phyloP scores from a whole-genome alignment of 805 yeast genomes.

The Candida michaelii region DNA sequence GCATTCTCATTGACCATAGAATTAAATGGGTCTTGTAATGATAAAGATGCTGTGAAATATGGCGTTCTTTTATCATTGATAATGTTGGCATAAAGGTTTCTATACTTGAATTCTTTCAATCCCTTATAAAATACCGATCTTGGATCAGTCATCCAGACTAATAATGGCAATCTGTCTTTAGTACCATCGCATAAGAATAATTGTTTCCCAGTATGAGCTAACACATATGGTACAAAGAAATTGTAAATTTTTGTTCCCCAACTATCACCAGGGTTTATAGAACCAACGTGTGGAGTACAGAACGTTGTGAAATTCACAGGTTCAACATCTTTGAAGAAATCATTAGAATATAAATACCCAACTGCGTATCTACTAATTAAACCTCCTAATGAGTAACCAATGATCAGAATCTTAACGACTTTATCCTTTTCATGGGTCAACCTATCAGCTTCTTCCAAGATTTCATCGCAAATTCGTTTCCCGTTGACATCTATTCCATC shows the following conservation, averaged over 20 bases:
- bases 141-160: constrained; percentile 64
- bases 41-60: constrained; percentile 80
- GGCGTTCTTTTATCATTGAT: constrained; percentile 78
- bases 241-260: constrained; percentile 49
- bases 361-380: constrained; percentile 40
- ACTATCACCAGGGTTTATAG: constrained; percentile 48
- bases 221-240: constrained; percentile 56
- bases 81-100: constrained; percentile 69
- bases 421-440: constrained; percentile 13
- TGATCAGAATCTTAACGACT: constrained; percentile 36
- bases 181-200: constrained; percentile 48
- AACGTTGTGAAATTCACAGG: constrained; percentile 58
- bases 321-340: constrained; percentile 50
- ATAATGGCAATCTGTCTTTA: constrained; percentile 45
- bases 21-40: constrained; percentile 58
- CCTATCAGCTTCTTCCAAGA: constrained; percentile 27
- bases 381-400: constrained; percentile 46
- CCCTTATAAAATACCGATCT: constrained; percentile 60
- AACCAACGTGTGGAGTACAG: constrained; percentile 68
- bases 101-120: constrained; percentile 50
- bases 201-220: constrained; percentile 75
- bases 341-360: constrained; percentile 52
- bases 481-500: constrained; percentile 91
- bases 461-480: constrained; percentile 68
- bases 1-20: constrained; percentile 45